phyloP scores from a whole-genome alignment of 169 alveolate genomes.

The Plasmodium vivax region DNA sequence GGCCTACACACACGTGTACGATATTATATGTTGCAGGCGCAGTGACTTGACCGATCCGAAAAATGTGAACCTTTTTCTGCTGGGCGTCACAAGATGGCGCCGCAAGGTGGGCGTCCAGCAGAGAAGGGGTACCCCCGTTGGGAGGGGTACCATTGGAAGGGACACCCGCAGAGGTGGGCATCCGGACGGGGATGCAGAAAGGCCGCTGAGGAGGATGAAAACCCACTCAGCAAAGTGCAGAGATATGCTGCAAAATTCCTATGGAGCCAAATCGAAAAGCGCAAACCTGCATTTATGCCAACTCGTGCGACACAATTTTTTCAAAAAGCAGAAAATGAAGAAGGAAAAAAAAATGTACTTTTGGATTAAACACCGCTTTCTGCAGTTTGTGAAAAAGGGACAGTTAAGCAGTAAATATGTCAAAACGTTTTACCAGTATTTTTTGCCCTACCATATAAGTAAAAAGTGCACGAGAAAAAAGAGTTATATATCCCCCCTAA shows the following conservation, averaged over 20 bases:
- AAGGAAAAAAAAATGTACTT: slow-evolving; percentile 58
- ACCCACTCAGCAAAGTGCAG: neutral
- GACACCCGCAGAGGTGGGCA: neutral
- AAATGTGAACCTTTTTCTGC: slow-evolving; percentile 47
- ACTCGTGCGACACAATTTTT: slow-evolving; percentile 3
- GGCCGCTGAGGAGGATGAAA: neutral
- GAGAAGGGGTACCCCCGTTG: neutral
- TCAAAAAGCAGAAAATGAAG: slow-evolving; percentile 34
- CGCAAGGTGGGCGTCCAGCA: neutral
- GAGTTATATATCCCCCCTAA: slow-evolving; percentile 59
- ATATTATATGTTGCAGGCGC: slow-evolving; percentile 22
- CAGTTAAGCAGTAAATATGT: slow-evolving; percentile 17
- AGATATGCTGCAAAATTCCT: neutral
- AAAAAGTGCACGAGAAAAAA: slow-evolving; percentile 62
- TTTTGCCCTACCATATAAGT: slow-evolving; percentile 61
- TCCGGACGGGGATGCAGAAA: neutral
- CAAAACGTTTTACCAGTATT: slow-evolving; percentile 65
- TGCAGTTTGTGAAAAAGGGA: slow-evolving; percentile 6
- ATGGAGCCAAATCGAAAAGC: slow-evolving; percentile 5
- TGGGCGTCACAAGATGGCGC: slow-evolving; percentile 17
- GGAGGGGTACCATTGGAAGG: neutral
- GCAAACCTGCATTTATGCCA: slow-evolving; percentile 39
- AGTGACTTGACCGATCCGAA: slow-evolving; percentile 30
- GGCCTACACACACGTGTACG: slow-evolving; percentile 40
- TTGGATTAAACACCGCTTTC: slow-evolving; percentile 26